Percentiles rank a stretch among this genome's conserved stretches.
Conservation (phyloP, 352 stramenopile genomes). For the Phytophthora multivora region DNA sequence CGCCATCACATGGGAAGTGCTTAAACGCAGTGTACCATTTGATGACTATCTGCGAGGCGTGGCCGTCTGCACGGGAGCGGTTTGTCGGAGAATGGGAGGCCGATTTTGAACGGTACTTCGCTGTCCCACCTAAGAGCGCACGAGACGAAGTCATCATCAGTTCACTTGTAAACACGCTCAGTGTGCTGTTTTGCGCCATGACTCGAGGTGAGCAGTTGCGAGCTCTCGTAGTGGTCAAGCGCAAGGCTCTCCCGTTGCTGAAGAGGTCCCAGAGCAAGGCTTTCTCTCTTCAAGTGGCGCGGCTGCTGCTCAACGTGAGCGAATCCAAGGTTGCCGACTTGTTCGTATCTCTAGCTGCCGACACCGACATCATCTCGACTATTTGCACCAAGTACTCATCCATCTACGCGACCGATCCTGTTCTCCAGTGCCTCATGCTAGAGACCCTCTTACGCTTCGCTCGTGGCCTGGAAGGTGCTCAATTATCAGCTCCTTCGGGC, state of each 20-base stretch:
- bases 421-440: slow-evolving; percentile 51
- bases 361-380: slow-evolving; percentile 56
- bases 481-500: slow-evolving; percentile 25
- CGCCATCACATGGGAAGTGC: slow-evolving; percentile 63
- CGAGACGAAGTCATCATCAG: slow-evolving; percentile 65
- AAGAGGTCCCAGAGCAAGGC: slow-evolving; percentile 32
- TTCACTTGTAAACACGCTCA: slow-evolving; percentile 43
- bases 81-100: slow-evolving; percentile 47
- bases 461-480: slow-evolving; percentile 5
- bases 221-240: slow-evolving; percentile 56
- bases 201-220: slow-evolving; percentile 43
- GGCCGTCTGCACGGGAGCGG: slow-evolving; percentile 17
- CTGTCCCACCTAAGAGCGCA: slow-evolving; percentile 42
- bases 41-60: slow-evolving; percentile 41
- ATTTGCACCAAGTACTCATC: slow-evolving; percentile 53
- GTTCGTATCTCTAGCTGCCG: slow-evolving; percentile 61
- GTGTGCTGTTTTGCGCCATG: slow-evolving; percentile 44
- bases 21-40: slow-evolving; percentile 70
- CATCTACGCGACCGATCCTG: slow-evolving; percentile 45
- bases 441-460: slow-evolving; percentile 50
- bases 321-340: slow-evolving; percentile 48
- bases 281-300: slow-evolving; percentile 46
- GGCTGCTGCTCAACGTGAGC: slow-evolving; percentile 57
- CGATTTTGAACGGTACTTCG: slow-evolving; percentile 53
- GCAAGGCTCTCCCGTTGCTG: slow-evolving; percentile 54